Evolutionary conservation across 805 yeast species (phyloP), one percentile per base, ranked within the genome.

Genomic region (Gaillardinia entomophila): DNA sequence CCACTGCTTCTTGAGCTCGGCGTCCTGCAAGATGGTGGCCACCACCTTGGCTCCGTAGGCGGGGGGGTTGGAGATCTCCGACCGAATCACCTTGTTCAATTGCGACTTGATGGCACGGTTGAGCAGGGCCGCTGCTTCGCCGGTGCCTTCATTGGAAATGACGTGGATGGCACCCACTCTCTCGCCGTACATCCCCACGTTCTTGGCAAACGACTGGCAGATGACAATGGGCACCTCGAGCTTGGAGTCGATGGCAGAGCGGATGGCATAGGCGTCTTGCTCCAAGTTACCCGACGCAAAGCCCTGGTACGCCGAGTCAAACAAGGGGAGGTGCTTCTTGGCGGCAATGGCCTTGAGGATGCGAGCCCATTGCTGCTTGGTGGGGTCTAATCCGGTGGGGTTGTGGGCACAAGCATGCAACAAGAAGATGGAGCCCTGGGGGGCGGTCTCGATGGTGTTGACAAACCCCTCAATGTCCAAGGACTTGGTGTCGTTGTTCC

Each of bases 401-500:
- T 90, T 90, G 63, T 90, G 98, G 22, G 97, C 97, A 60, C 97
- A 89, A 3, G 97, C 88, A 55, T 90, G 98, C 38, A 90, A 69
- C 36, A 90, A 60, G 46, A 90, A 79, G 28, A 87, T 53, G 12
- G 95, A 86, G 30, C 95, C 95, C 6, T 57, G 55, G 34, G 82
- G 81, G 10, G 96, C 94, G 14, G 55, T 36, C 29, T 73, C 66
- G 42, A 90, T 79, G 27, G 86, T 63, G 10, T 48, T 43, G 24
- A 89, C 45, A 51, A 80, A 77, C 1, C 88, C 95, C 6, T 73
- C 66, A 37, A 89, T 58, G 54, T 85, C 82, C 46, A 90, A 71
- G 3, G 79, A 64, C 60, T 85, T 85, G 35, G 80, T 74, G 14
- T 65, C 68, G 34, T 70, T 66, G 52, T 90, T 74, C 89, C 95